A percentile compares a stretch with the other conserved stretches of the same genome.
phyloP scores from a whole-genome alignment of 2,329 filamentous ascomycete genomes.

The Colletotrichum orchidophilum region DNA sequence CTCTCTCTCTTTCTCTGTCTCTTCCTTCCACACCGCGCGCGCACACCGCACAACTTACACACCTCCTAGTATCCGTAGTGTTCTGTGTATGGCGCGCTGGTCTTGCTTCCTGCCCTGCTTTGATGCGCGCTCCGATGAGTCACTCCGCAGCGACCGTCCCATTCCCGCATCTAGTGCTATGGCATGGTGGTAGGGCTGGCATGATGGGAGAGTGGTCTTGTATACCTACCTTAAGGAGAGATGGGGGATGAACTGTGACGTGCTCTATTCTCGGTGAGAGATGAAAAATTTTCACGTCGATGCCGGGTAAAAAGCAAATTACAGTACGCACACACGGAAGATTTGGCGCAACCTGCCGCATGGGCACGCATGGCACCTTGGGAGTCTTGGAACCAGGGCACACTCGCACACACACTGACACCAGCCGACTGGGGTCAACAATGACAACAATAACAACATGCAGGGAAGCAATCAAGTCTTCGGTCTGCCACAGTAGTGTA shows the following conservation, averaged over 20 bases:
- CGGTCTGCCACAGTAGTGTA: background rate
- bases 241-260: constrained; percentile 25
- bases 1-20: background rate
- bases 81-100: background rate
- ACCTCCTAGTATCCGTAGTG: no score
- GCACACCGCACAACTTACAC: constrained; percentile 12
- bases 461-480: constrained; percentile 14
- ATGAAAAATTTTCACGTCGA: constrained; percentile 31
- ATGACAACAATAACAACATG: constrained; percentile 13
- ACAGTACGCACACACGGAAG: background rate
- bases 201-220: constrained; percentile 23
- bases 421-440: constrained; percentile 14
- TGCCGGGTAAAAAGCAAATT: constrained; percentile 32
- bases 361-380: constrained; percentile 16
- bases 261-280: constrained; percentile 22
- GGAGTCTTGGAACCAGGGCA: constrained; percentile 3
- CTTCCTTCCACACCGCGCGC: background rate
- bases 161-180: constrained; percentile 4
- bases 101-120: background rate
- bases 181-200: constrained; percentile 18
- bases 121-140: constrained; percentile 15
- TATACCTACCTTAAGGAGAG: constrained; percentile 18
- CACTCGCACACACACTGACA: constrained; percentile 1
- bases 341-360: constrained; percentile 27
- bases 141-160: constrained; percentile 16